These are phyloP conservation scores for Didymella glomerata DNA, from an alignment of 2,329 filamentous ascomycete genomes.

Conservation along the genomic window DNA sequence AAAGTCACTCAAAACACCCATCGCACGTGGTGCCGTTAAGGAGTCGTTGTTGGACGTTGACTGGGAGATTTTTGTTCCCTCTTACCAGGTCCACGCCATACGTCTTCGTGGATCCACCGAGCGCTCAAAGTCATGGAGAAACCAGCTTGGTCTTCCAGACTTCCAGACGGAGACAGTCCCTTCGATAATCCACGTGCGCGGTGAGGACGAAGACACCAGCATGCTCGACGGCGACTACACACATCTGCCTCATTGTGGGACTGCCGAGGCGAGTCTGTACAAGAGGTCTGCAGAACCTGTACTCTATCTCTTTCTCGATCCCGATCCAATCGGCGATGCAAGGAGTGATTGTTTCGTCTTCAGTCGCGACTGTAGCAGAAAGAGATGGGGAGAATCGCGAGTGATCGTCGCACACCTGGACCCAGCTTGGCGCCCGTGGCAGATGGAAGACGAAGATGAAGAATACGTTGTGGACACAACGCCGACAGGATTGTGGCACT, in stretches of 20 bases:
- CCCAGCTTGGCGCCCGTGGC: constrained; percentile 42
- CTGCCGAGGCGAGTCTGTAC: constrained; percentile 64
- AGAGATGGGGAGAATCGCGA: constrained; percentile 59
- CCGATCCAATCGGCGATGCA: constrained; percentile 57
- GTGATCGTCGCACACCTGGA: constrained; percentile 58
- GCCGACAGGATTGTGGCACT: constrained; percentile 24
- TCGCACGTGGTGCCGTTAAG: constrained; percentile 31
- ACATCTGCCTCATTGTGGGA: constrained; percentile 65
- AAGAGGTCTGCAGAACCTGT: constrained; percentile 47
- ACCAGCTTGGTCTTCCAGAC: constrained; percentile 47
- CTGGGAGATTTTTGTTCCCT: constrained; percentile 40
- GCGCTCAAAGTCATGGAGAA: constrained; percentile 48
- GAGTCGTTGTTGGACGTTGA: constrained; percentile 24
- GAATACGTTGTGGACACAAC: constrained; percentile 12
- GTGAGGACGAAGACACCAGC: constrained; percentile 32
- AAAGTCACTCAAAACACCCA: constrained; percentile 48
- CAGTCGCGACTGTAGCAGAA: constrained; percentile 57
- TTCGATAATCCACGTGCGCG: constrained; percentile 53
- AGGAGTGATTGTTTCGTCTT: constrained; percentile 66
- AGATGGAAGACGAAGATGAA: constrained; percentile 7
- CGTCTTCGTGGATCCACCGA: constrained; percentile 31
- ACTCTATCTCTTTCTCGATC: constrained; percentile 68
- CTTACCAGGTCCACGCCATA: constrained; percentile 18
- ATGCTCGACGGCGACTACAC: constrained; percentile 62
- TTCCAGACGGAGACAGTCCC: constrained; percentile 57